phyloP scores from a whole-genome alignment of 352 stramenopile species.

The Vaucheria bursata region DNA sequence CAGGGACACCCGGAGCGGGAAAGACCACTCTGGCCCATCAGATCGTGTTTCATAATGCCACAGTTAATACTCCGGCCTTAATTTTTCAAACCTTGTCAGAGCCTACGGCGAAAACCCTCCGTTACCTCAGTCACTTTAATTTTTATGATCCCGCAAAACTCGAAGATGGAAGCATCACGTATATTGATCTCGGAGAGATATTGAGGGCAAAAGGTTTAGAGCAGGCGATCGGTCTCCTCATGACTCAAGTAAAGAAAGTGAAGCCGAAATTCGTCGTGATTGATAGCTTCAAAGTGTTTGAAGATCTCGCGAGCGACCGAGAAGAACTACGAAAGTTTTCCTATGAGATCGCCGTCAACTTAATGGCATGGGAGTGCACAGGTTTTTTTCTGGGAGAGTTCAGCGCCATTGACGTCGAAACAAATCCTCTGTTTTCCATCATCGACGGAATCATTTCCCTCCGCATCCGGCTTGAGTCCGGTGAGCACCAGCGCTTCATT shows the following conservation, averaged over 20 bases:
- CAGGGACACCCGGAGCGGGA: not conserved
- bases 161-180: not conserved
- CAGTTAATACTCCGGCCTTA: not conserved
- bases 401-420: not conserved
- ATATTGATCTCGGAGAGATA: not conserved
- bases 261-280: not conserved
- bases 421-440: not conserved
- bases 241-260: not conserved
- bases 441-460: not conserved
- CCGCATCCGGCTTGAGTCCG: not conserved
- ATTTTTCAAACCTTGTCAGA: slow-evolving; percentile 3
- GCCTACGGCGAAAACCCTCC: not conserved
- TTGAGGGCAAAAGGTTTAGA: not conserved
- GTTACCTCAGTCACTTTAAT: not conserved
- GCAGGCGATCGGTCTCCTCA: not conserved
- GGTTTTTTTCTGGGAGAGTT: not conserved
- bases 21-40: not conserved
- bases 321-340: slow-evolving; percentile 1
- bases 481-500: not conserved
- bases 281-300: not conserved
- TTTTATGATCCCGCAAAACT: not conserved
- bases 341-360: not conserved
- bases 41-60: not conserved
- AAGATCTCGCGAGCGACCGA: not conserved
- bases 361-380: not conserved